phyloP scores from a whole-genome alignment of 176 grass and related monocot species.

The Raddia guianensis region DNA sequence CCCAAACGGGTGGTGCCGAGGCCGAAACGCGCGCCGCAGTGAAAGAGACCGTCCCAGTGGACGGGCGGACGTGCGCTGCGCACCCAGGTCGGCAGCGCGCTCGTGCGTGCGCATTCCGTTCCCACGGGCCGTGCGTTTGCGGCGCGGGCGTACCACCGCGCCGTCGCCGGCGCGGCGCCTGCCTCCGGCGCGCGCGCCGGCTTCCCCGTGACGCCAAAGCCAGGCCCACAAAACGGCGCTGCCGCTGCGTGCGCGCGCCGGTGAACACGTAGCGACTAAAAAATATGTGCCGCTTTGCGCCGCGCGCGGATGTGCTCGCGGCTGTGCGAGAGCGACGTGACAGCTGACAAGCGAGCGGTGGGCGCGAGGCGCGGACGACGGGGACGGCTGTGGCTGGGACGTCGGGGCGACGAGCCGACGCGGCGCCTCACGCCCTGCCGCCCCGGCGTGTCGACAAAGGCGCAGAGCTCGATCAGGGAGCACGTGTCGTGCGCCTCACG shows the following conservation, averaged over 20 bases:
- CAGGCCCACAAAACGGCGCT: too few relatives aligned
- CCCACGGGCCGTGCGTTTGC: constrained; percentile 25
- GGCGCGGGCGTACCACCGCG: neutral
- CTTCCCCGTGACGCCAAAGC: neutral
- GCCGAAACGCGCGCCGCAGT: neutral
- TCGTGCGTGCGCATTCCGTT: constrained; percentile 23
- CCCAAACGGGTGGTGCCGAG: neutral
- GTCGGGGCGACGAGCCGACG: neutral
- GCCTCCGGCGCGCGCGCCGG: too few relatives aligned
- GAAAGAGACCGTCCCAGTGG: neutral
- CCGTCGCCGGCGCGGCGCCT: too few relatives aligned
- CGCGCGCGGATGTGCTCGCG: neutral
- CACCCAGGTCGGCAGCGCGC: constrained; percentile 28
- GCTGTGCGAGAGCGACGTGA: neutral
- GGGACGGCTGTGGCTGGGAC: neutral
- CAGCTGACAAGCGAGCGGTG: neutral
- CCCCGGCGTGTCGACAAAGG: neutral
- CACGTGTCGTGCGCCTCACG: neutral
- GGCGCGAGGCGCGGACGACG: neutral
- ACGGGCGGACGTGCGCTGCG: neutral
- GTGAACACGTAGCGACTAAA: too few relatives aligned
- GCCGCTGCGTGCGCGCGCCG: too few relatives aligned
- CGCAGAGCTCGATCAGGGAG: neutral
- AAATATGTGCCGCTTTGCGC: too few relatives aligned
- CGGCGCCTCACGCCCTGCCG: neutral